Conservation (phyloP, 192 early-diverging fungal genomes). For the Coemansia sp. region DNA sequence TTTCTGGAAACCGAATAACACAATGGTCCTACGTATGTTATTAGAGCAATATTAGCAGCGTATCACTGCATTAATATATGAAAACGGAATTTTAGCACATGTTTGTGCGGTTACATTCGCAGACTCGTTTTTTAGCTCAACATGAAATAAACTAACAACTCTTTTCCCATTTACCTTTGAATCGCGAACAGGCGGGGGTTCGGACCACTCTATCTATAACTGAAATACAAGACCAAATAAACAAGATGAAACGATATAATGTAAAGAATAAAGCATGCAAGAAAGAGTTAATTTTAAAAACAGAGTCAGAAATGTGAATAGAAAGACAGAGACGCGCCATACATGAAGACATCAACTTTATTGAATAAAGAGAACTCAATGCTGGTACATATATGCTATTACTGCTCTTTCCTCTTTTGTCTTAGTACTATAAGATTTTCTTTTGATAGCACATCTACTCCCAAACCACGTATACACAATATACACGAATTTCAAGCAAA, state of each 20-base stretch:
- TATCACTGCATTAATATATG: no score
- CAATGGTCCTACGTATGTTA: conserved; percentile 3
- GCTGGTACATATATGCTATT: neutral
- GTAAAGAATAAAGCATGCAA: conserved; percentile 9
- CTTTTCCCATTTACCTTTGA: conserved; percentile 13
- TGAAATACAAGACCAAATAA: neutral
- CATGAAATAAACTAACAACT: neutral
- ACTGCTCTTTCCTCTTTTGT: neutral
- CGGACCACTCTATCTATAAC: conserved; percentile 16
- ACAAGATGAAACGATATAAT: neutral
- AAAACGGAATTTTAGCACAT: no score
- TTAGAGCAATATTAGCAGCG: neutral
- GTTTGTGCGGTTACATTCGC: no score
- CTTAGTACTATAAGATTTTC: neutral
- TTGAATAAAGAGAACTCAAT: neutral
- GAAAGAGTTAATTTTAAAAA: neutral
- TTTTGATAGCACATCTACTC: conserved; percentile 6
- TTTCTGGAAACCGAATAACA: conserved; percentile 2
- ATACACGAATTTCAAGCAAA: neutral
- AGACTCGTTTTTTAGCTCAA: no score
- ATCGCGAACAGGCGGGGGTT: conserved; percentile 8
- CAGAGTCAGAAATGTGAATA: neutral
- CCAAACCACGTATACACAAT: neutral
- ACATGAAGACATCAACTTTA: neutral
- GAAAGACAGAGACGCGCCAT: neutral